Conservation (phyloP, 176 grass and related monocot species). For the Oryza glaberrima region DNA sequence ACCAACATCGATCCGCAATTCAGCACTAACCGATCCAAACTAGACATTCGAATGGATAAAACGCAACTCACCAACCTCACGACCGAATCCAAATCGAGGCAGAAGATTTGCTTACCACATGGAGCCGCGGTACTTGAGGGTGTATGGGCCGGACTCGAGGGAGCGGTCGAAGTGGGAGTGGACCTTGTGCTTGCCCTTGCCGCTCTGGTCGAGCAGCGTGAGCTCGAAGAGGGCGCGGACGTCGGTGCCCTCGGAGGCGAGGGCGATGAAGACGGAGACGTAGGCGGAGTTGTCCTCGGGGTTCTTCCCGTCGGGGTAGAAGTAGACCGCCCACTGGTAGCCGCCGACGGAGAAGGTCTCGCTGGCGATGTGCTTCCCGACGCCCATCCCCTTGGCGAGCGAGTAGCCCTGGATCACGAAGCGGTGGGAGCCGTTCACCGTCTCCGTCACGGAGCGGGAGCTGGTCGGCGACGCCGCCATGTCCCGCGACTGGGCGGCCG, state of each 20-base stretch:
- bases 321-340: constrained; percentile 77
- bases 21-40: neutral
- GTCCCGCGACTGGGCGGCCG: constrained; percentile 38
- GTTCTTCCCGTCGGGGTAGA: constrained; percentile 84
- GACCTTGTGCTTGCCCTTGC: constrained; percentile 83
- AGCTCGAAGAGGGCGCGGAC: constrained; percentile 77
- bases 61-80: neutral
- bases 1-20: neutral
- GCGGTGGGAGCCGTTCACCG: constrained; percentile 70
- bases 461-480: constrained; percentile 74
- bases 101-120: constrained; percentile 69
- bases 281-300: constrained; percentile 66
- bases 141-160: constrained; percentile 79
- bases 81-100: neutral
- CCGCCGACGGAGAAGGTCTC: constrained; percentile 60
- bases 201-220: constrained; percentile 77
- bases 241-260: constrained; percentile 65
- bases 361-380: constrained; percentile 72
- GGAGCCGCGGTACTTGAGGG: constrained; percentile 85
- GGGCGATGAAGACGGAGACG: constrained; percentile 75
- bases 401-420: constrained; percentile 77
- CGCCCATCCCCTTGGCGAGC: constrained; percentile 65
- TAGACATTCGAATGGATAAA: neutral
- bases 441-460: constrained; percentile 85
- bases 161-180: constrained; percentile 89